A percentile compares a stretch with the other conserved stretches of the same genome.
phyloP scores from a whole-genome alignment of 495 filamentous ascomycete species.

The Penicillium subrubescens region DNA sequence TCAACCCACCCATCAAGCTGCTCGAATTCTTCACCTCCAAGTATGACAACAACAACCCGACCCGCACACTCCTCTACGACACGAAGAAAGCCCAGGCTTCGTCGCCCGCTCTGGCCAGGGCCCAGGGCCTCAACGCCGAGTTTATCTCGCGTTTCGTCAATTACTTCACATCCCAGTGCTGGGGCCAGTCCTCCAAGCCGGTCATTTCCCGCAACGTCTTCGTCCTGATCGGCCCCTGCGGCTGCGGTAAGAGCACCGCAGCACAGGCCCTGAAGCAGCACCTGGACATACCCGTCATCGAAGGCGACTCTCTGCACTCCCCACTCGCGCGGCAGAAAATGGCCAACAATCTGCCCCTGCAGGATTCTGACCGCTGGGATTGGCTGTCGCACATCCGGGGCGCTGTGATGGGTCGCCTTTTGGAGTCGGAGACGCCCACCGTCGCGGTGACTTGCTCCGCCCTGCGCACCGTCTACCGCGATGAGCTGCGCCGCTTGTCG shows the following conservation, averaged over 20 bases:
- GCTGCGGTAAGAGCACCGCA: background rate
- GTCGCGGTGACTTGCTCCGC: background rate
- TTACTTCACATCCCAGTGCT: background rate
- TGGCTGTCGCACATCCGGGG: background rate
- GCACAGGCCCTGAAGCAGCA: background rate
- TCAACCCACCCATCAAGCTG: background rate
- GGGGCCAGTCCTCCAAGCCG: background rate
- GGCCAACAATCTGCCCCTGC: background rate
- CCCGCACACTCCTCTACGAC: background rate
- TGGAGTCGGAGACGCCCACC: background rate
- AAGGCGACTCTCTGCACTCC: background rate
- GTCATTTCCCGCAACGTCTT: background rate
- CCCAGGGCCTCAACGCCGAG: background rate
- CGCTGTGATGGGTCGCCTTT: background rate
- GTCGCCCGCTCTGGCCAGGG: background rate
- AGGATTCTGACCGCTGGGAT: background rate
- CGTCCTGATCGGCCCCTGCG: background rate
- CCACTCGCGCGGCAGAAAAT: background rate
- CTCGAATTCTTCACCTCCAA: background rate
- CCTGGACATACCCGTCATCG: background rate
- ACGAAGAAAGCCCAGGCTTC: background rate
- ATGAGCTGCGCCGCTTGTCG: background rate
- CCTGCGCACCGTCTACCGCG: background rate
- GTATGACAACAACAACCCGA: background rate
- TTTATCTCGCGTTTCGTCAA: background rate